Percentiles rank a stretch among this genome's conserved stretches.
Conservation (phyloP, 208 protist genomes). For the Giardia duodenalis region DNA sequence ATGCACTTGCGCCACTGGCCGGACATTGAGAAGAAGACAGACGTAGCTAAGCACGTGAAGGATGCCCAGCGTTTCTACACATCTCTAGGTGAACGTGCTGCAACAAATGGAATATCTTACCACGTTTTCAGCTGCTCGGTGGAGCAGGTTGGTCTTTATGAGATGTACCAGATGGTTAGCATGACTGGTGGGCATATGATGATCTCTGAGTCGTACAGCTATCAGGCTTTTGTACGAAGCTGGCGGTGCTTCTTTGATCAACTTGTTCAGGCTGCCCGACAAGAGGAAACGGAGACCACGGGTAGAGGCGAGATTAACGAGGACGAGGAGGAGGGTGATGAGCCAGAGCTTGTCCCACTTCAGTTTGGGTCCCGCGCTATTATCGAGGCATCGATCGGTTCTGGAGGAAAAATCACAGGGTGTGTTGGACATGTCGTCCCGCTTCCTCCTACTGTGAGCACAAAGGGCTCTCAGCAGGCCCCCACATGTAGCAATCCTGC, state of each 20-base stretch:
- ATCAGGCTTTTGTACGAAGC: constrained; percentile 1
- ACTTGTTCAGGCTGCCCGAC: too few relatives aligned
- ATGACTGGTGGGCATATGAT: neutral
- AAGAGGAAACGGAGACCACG: too few relatives aligned
- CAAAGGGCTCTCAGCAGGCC: neutral
- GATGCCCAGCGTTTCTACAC: neutral
- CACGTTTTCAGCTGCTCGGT: constrained; percentile 18
- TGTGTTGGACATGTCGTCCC: neutral
- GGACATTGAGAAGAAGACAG: neutral
- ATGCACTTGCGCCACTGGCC: constrained; percentile 14
- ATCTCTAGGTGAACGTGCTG: neutral
- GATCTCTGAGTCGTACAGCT: constrained; percentile 21
- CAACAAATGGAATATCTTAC: too few relatives aligned
- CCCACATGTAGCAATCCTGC: neutral
- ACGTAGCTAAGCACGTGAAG: constrained; percentile 14
- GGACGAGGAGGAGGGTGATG: neutral
- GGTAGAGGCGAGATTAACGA: neutral
- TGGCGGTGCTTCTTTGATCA: constrained; percentile 6
- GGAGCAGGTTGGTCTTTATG: constrained; percentile 14
- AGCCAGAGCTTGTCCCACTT: neutral
- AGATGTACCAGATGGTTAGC: neutral
- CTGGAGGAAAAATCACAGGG: neutral
- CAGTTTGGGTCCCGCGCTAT: neutral
- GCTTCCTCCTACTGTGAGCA: neutral
- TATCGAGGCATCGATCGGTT: neutral